Conservation (phyloP, 73 alveolate species). For the Paramecium pentaurelia region DNA sequence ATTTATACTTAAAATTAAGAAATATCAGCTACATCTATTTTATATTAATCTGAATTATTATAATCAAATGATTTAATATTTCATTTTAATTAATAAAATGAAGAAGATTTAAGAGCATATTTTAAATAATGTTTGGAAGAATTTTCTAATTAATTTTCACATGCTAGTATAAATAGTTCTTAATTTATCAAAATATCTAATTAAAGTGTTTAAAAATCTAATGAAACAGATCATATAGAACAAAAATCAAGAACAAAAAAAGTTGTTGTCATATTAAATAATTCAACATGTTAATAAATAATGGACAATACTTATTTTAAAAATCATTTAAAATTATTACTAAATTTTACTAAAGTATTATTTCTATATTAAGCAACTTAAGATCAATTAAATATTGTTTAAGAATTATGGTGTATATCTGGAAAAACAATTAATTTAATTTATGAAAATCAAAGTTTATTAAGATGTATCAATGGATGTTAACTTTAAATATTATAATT, state of each 20-base stretch:
- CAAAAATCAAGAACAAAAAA: neutral
- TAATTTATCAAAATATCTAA: neutral
- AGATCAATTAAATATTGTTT: neutral
- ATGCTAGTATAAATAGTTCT: neutral
- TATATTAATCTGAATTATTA: neutral
- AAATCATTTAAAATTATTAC: neutral
- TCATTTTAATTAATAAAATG: neutral
- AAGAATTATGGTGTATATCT: neutral
- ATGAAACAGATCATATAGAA: neutral
- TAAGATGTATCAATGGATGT: neutral
- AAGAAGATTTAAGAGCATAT: conserved; percentile 32
- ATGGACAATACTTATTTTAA: neutral
- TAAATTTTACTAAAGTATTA: neutral
- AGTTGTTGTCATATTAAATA: neutral
- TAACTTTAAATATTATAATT: neutral
- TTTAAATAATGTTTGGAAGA: conserved; percentile 13
- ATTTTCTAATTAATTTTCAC: neutral
- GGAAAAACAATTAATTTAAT: neutral
- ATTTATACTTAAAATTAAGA: neutral
- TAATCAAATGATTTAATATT: neutral
- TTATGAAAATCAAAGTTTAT: neutral
- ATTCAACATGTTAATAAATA: neutral
- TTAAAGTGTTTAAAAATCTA: neutral
- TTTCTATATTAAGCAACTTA: neutral
- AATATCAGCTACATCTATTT: neutral